These are phyloP conservation scores for Penicillium oxalicum DNA, from an alignment of 2,329 filamentous ascomycete genomes.

Conservation along the genomic window DNA sequence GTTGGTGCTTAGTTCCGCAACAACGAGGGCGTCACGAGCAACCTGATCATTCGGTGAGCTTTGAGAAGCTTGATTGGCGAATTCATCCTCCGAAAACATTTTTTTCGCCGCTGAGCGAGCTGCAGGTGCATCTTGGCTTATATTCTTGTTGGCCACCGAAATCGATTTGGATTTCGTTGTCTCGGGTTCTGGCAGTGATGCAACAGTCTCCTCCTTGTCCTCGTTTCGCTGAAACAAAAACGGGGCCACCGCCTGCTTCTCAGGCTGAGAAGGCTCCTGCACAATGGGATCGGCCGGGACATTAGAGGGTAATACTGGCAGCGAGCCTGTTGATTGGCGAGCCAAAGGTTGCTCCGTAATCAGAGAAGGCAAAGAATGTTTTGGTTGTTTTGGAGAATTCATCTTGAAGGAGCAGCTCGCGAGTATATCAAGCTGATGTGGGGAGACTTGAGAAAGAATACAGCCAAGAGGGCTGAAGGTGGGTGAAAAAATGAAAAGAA, in stretches of 20 bases:
- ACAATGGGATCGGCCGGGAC: conserved; percentile 14
- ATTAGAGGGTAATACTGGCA: conserved; percentile 9
- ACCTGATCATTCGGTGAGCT: conserved; percentile 43
- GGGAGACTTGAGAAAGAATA: neutral
- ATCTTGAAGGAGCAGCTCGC: conserved; percentile 1
- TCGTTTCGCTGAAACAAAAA: conserved; percentile 22
- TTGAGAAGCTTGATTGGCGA: conserved; percentile 32
- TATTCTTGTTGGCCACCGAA: conserved; percentile 10
- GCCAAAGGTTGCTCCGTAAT: conserved; percentile 9
- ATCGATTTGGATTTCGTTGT: conserved; percentile 12
- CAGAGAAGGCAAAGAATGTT: conserved; percentile 16
- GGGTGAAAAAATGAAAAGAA: no score
- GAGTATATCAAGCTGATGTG: neutral
- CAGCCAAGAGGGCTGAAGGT: neutral
- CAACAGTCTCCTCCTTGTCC: conserved; percentile 22
- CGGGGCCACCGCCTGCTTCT: conserved; percentile 14
- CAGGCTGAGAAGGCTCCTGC: conserved; percentile 14
- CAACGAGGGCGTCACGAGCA: conserved; percentile 52
- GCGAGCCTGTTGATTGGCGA: neutral
- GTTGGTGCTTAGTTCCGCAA: conserved; percentile 61
- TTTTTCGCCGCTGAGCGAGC: conserved; percentile 25
- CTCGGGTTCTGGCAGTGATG: conserved; percentile 5
- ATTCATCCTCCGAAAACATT: conserved; percentile 38
- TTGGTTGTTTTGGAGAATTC: conserved; percentile 9
- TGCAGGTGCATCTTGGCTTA: conserved; percentile 14